Base-by-base conservation (phyloP, 352 stramenopile species). In the Pythium dissotocum region DNA sequence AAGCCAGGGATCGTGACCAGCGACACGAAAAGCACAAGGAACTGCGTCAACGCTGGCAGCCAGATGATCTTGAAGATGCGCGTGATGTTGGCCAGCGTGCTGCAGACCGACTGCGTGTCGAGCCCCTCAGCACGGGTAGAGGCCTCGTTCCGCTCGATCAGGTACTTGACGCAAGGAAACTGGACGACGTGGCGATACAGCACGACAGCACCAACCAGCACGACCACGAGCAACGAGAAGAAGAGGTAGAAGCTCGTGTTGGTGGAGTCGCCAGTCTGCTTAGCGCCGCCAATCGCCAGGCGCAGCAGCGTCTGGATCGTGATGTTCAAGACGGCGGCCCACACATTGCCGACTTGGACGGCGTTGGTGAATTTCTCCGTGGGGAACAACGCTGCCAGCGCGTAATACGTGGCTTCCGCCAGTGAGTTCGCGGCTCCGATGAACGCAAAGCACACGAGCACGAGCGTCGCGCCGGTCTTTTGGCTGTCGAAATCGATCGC, bases 321-420 rank as follows among this genome's bases (percentile, higher is more conserved):
- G 58, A 89, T 81, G 74, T 89, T 89, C 42, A 89, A 30, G 24
- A 85, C 71, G 12, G 75, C 82, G 0, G 78, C 78, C 8, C 55
- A 70, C 16, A 74, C 75, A 56, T 89, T 87, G 30, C 79, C 83
- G 40, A 91, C 80, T 63, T 91, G 83, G 21, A 91, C 77, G 4
- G 78, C 79, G 57, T 91, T 85, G 1, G 78, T 87, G 65, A 88
- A 89, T 61, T 86, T 87, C 63, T 83, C 73, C n/a, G 79, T 61
- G 1, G 81, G 80, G 61, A 91, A 91, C 5, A 91, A 67, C 6
- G 79, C 79, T 0, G 82, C 80, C 18, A 90, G 65, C 14, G 69
- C 77, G 73, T 92, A 92, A 64, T 78, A 88, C 35, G 69, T 84
- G 6, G 80, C 67, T 40, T 92, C 77, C 14, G 80, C 71, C 12